Evolutionary conservation across 2,329 filamentous ascomycete species (phyloP), one percentile per base, ranked within the genome.

Genomic region (Grosmannia serpens): DNA sequence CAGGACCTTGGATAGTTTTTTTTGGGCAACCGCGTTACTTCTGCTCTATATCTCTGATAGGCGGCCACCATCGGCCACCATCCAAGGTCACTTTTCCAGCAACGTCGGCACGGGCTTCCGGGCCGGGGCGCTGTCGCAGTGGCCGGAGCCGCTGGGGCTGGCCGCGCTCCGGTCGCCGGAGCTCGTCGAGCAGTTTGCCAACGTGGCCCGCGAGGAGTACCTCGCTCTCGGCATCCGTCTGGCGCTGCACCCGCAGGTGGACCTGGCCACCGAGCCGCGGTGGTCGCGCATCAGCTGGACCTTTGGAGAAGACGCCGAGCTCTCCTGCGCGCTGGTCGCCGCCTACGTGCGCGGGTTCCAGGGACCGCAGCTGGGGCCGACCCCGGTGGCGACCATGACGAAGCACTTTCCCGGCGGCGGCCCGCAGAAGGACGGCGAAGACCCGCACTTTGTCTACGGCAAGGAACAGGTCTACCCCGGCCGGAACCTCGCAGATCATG

Each of bases 391-490:
- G 1, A 76, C 77, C 0, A 73, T 79, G 1, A 78, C 77, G 0
- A 81, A 81, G 66, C 77, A 81, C 61, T 81, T 81, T 62, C 77
- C 78, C 0, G 78, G 78, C 5, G 76, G 72, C 9, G 78, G 78
- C 0, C 72, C 77, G 0, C 71, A 75, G 63, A 67, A 77, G 59
- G 67, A 76, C 53, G 78, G 78, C 24, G 75, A 80, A 53, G 78
- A 81, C 62, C 73, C 75, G 20, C 78, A 81, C 58, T 81, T 80
- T 60, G 65, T 66, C 0, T 79, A 79, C 58, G 78, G 78, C 35
- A 77, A 78, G 64, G 77, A 80, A 57, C 69, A 73, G 59, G 74
- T 73, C 0, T 81, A 80, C 54, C 78, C 77, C 0, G 78, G 77
- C 1, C 64, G 76, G 77, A 20, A 72, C 76, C 0, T 65, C 76